Base-by-base conservation (phyloP, 768 basidiomycete genomes). In the Tylopilus balloui region DNA sequence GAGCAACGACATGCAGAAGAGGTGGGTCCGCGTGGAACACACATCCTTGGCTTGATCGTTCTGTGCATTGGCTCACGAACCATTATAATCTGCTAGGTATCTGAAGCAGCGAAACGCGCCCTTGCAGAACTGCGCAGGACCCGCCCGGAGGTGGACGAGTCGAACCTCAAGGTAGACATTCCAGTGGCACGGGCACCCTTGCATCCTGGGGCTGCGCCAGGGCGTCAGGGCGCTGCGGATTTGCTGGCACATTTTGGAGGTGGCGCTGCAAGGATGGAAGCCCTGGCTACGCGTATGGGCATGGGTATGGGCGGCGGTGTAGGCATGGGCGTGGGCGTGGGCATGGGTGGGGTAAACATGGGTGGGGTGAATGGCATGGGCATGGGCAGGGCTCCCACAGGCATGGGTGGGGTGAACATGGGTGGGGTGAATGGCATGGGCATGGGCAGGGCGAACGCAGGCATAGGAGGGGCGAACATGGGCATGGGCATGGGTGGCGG, bases 1-100 rank as follows among this genome's bases (percentile, higher is more conserved):
- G 86, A 88, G 45, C 68, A 76, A 44, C 73, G 85, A 28, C 84
- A 87, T 58, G 76, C 72, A 4, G 73, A 80, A 44, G 87, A 90
- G 72, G 88, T 83, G 47, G 21, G 69, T 46, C n/a, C 25, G 11
- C 23, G 11, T 51, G 1, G 23, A 37, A n/a, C n/a, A n/a, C n/a
- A n/a, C n/a, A n/a, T n/a, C n/a, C n/a, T n/a, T n/a, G n/a, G n/a
- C n/a, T n/a, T n/a, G n/a, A n/a, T n/a, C n/a, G n/a, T n/a, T n/a
- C n/a, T n/a, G n/a, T n/a, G n/a, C n/a, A n/a, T n/a, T n/a, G n/a
- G 32, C 40, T 46, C 29, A 50, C 19, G 47, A n/a, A 40, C n/a
- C n/a, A n/a, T n/a, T 27, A 19, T 32, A n/a, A 31, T 27, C 19
- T 8, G 23, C 1, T 45, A 89, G 88, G 86, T 90, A 31, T 77